These are phyloP conservation scores for Schwanniomyces polymorphus DNA, from an alignment of 805 yeast species.

Conservation along the genomic window DNA sequence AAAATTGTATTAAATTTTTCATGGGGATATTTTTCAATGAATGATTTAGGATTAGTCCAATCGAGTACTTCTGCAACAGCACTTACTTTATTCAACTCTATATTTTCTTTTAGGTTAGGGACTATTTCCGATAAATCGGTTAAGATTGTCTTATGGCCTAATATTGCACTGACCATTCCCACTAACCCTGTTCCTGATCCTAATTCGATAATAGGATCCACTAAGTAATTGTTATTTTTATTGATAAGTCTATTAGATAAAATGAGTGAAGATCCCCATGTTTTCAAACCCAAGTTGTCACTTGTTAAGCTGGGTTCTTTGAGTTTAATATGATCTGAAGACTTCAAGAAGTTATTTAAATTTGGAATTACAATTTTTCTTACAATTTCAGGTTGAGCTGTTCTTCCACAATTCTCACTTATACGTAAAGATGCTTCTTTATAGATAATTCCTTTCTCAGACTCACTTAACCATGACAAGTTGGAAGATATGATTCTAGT, in stretches of 20 bases:
- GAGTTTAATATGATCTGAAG: slow-evolving; percentile 32
- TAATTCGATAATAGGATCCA: slow-evolving; percentile 58
- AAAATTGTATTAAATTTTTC: slow-evolving; percentile 58
- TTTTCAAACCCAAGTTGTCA: slow-evolving; percentile 86
- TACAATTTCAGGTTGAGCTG: slow-evolving; percentile 72
- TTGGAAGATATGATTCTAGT: slow-evolving; percentile 50
- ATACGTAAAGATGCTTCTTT: slow-evolving; percentile 63
- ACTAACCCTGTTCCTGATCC: slow-evolving; percentile 95
- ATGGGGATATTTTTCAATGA: slow-evolving; percentile 19
- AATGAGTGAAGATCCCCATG: slow-evolving; percentile 92
- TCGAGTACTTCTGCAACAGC: slow-evolving; percentile 57
- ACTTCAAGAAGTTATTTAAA: slow-evolving; percentile 20
- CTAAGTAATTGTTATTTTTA: slow-evolving; percentile 11
- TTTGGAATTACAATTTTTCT: slow-evolving; percentile 55
- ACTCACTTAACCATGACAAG: slow-evolving; percentile 45
- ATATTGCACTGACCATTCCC: slow-evolving; percentile 65
- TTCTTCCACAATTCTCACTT: slow-evolving; percentile 80
- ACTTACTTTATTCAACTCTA: slow-evolving; percentile 46
- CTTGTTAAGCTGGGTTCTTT: slow-evolving; percentile 84
- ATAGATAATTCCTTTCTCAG: slow-evolving; percentile 42
- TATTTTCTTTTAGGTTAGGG: slow-evolving; percentile 62
- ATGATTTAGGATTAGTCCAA: slow-evolving; percentile 68
- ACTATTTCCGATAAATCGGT: slow-evolving; percentile 84
- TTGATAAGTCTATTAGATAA: slow-evolving; percentile 55
- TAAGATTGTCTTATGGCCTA: slow-evolving; percentile 52